phyloP scores from a whole-genome alignment of 2,329 filamentous ascomycete species.

The Diplodia seriata region DNA sequence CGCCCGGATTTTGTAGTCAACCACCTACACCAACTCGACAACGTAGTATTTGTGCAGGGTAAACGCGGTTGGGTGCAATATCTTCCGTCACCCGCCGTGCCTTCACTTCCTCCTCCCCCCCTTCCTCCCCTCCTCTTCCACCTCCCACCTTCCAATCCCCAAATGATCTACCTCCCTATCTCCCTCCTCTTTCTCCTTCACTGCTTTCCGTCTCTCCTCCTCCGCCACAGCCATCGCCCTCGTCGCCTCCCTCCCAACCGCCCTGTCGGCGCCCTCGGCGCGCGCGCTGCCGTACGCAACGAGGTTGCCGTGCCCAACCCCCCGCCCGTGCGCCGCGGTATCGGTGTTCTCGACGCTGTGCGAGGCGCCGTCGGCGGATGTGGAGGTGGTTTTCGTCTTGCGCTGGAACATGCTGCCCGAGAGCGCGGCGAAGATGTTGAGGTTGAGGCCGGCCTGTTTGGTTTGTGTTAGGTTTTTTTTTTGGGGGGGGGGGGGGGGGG shows the following conservation, averaged over 20 bases:
- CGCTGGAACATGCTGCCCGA: conserved; percentile 43
- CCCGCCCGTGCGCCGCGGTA: conserved; percentile 20
- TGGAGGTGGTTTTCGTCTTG: conserved; percentile 43
- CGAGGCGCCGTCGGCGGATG: conserved; percentile 40
- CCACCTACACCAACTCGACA: too few species aligned
- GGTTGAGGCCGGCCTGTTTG: conserved; percentile 44
- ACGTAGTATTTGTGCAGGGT: too few species aligned
- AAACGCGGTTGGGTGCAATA: too few species aligned
- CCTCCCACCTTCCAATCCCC: too few species aligned
- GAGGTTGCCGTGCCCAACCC: conserved; percentile 16
- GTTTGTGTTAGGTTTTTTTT: too few species aligned
- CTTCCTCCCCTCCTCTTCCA: too few species aligned
- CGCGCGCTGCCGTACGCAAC: conserved; percentile 5
- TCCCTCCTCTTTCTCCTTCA: neutral
- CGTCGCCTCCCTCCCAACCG: conserved; percentile 41
- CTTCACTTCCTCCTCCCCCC: too few species aligned
- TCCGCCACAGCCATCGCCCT: conserved; percentile 20
- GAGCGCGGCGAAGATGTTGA: conserved; percentile 48
- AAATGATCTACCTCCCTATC: too few species aligned
- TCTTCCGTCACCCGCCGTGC: too few species aligned
- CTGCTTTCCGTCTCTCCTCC: conserved; percentile 30
- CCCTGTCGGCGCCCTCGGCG: neutral
- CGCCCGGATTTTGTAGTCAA: too few species aligned
- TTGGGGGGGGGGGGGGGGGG: too few species aligned
- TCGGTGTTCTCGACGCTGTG: conserved; percentile 38